Percentiles rank a stretch among this genome's conserved stretches.
phyloP scores from a whole-genome alignment of 2,329 filamentous ascomycete genomes.

The Neobulgaria alba region DNA sequence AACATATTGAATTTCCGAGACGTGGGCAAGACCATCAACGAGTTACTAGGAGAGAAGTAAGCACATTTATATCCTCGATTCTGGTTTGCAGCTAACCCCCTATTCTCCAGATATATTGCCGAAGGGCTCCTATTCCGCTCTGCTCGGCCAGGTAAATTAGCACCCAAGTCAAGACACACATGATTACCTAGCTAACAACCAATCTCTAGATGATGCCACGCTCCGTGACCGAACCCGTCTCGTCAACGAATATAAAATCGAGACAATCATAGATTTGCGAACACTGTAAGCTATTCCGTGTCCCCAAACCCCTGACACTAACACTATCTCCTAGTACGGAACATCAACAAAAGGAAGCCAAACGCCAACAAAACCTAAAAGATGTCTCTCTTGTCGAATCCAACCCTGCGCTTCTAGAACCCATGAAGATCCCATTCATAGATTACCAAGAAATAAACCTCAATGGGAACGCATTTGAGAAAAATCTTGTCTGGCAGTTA shows the following conservation, averaged over 20 bases:
- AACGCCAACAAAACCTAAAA: conserved; percentile 41
- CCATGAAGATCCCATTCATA: conserved; percentile 54
- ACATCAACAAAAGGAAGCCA: conserved; percentile 58
- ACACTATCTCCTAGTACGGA: conserved; percentile 49
- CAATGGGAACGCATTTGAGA: conserved; percentile 62
- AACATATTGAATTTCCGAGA: conserved; percentile 70
- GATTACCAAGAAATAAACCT: conserved; percentile 61
- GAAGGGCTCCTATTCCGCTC: conserved; percentile 62
- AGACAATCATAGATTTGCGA: conserved; percentile 69
- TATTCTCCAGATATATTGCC: conserved; percentile 36
- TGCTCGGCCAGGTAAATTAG: conserved; percentile 45
- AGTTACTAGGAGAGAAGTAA: conserved; percentile 46
- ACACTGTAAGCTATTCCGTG: conserved; percentile 48
- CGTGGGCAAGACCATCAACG: conserved; percentile 60
- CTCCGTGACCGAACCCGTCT: conserved; percentile 53
- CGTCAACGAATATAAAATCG: conserved; percentile 51
- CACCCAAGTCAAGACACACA: not conserved
- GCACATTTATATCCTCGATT: conserved; percentile 9
- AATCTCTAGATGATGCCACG: conserved; percentile 58
- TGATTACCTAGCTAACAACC: no score
- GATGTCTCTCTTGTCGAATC: conserved; percentile 37
- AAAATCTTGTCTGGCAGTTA: conserved; percentile 57
- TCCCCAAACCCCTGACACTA: not conserved
- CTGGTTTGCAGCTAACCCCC: conserved; percentile 5
- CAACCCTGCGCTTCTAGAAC: conserved; percentile 43